Evolutionary conservation across 345 rosid genomes (phyloP).

Genomic region (Salix caprea): DNA sequence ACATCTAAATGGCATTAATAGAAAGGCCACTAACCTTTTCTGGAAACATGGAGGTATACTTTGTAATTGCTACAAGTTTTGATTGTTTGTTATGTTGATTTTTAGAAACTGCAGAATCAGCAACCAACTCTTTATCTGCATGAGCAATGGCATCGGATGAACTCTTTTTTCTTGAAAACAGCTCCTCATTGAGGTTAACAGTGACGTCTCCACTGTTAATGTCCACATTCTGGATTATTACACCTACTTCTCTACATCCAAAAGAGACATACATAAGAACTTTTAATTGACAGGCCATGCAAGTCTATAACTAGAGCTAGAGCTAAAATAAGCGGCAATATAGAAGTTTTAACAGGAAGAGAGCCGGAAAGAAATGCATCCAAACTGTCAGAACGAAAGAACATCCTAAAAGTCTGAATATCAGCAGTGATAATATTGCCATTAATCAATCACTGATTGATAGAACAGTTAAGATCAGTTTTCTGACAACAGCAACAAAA

Average conservation of each 20-base stretch:
- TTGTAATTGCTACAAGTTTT: conserved; percentile 45
- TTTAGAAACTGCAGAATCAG: conserved; percentile 34
- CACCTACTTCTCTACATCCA: conserved; percentile 71
- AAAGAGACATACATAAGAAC: conserved; percentile 19
- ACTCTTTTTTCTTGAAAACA: conserved; percentile 53
- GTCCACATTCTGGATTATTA: conserved; percentile 62
- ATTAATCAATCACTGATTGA: too few relatives aligned
- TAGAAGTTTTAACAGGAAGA: neutral
- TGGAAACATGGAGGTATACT: conserved; percentile 64
- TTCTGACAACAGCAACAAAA: conserved; percentile 1
- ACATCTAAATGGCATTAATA: neutral
- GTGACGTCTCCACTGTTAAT: conserved; percentile 62
- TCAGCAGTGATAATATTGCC: too few relatives aligned
- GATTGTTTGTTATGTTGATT: conserved; percentile 46
- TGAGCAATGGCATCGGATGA: conserved; percentile 35
- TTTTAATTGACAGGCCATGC: conserved; percentile 9
- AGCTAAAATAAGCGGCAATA: neutral
- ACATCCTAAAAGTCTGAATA: too few relatives aligned
- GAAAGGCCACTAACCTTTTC: conserved; percentile 64
- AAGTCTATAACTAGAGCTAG: conserved; percentile 2
- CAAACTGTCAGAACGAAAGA: too few relatives aligned
- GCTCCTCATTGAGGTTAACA: conserved; percentile 68
- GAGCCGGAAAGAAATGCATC: too few relatives aligned
- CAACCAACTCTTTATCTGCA: conserved; percentile 34
- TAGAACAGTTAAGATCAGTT: neutral